phyloP scores from a whole-genome alignment of 1,139 yeast species.

The Candida sp. region DNA sequence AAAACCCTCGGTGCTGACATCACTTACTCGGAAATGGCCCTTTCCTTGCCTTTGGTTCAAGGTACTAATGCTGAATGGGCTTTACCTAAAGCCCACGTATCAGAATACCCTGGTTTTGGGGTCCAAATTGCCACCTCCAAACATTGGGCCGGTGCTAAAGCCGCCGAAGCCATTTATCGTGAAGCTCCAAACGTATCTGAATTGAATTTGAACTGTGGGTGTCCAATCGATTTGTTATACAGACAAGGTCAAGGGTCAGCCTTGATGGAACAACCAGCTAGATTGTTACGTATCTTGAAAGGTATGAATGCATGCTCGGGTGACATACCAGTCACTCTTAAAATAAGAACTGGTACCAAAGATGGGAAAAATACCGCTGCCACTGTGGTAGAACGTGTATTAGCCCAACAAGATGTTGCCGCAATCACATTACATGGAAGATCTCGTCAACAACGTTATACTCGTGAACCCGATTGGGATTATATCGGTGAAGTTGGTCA shows the following conservation, averaged over 20 bases:
- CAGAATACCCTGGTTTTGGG: constrained; percentile 88
- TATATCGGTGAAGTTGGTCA: constrained; percentile 76
- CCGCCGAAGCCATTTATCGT: constrained; percentile 72
- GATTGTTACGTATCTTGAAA: constrained; percentile 70
- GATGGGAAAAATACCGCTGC: constrained; percentile 89
- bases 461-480: constrained; percentile 90
- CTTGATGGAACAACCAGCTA: constrained; percentile 83
- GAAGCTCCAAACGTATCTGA: constrained; percentile 62
- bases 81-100: constrained; percentile 78
- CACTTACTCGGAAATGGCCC: constrained; percentile 95
- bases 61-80: constrained; percentile 99
- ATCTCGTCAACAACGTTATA: constrained; percentile 92
- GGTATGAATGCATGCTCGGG: constrained; percentile 90
- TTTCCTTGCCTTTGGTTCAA: constrained; percentile 78
- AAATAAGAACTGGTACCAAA: constrained; percentile 86
- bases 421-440: constrained; percentile 96
- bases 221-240: constrained; percentile 92
- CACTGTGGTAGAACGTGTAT: constrained; percentile 62
- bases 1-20: constrained; percentile 87
- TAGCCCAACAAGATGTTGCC: constrained; percentile 78
- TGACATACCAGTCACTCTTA: constrained; percentile 87
- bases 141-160: constrained; percentile 92
- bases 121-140: constrained; percentile 91
- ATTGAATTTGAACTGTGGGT: constrained; percentile 90
- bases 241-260: constrained; percentile 97